Base-by-base conservation (phyloP, 805 yeast genomes). In the Priceomyces carsonii region DNA sequence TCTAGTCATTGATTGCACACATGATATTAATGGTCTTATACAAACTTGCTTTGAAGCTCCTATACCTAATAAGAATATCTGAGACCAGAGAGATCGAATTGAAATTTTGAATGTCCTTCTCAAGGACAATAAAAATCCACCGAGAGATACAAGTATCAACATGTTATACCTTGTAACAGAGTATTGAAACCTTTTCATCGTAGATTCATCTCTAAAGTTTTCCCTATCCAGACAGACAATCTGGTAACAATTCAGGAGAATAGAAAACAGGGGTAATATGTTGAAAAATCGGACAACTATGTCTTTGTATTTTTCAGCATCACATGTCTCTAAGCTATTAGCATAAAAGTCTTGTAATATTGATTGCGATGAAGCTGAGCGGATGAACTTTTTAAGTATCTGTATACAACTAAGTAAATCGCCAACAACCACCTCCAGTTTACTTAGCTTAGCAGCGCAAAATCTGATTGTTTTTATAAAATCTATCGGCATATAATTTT, bases 161-260 rank as follows among this genome's bases (percentile, higher is more conserved):
- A 12, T n/a, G 15, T 9, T 10, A 17, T 29, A 29, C 13, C 15
- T 29, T 9, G 21, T 13, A 3, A 10, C 25, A 16, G 33, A 29
- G 5, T 10, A 16, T 9, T 19, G 22, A 10, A 29, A 19, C 14
- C 19, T 16, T 3, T 29, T 18, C 9, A 18, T 6, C 13, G 21
- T 25, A 13, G 10, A 6, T 6, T 18, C 25, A 20, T 29, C 33
- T 8, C 10, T 20, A 25, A 29, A 29, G 21, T 13, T 29, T 29
- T 18, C n/a, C 33, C 9, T 15, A 20, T 29, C 33, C 6, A 29
- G 19, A 19, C 14, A 29, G 5, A 29, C 9, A 18, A 29, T 18
- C 16, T 29, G 33, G 21, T 29, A 29, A 20, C 15, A 29, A 12
- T 29, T 23, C 33, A 29, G 33, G 14, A 29, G 24, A 12, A 19